Base-by-base conservation (phyloP, 1,284 basidiomycete genomes). In the Cutaneotrichosporon cavernicola region DNA sequence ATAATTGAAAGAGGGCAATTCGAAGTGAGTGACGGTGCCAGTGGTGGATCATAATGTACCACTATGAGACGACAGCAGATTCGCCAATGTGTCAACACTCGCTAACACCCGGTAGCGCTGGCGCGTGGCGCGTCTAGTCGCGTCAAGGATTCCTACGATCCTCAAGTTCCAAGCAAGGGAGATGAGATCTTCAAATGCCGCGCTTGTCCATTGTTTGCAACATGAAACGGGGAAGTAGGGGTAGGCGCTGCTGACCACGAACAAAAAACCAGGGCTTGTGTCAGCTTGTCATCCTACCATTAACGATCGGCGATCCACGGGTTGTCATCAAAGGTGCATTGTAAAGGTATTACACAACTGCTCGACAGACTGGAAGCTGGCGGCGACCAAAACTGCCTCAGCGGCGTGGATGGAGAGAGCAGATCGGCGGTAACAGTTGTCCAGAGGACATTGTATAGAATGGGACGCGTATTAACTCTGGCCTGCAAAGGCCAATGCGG, bases 281-380 rank as follows among this genome's bases (percentile, higher is more conserved):
- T 43, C 40, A 43, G 40, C 40, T 14, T 13, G 40, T 43, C 40
- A 43, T 13, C 10, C 40, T 43, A 18, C 16, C 16, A 14, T 43
- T 46, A 46, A 16, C 40, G 40, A 13, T 18, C 40, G 14, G 5
- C 43, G 43, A 9, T 7, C 43, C 43, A n/a, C 13, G 31, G 21
- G 9, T 51, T 51, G 49, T 59, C 58, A 46, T 59, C n/a, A 59
- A 58, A 49, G 57, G 38, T 59, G 58, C 58, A 59, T 59, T 34
- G n/a, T 49, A 59, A 51, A 49, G 58, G 58, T 59, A 59, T 53
- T 59, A 59, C 58, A 59, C 58, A 50, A 38, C 58, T 59, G 58
- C 58, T 38, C 47, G 34, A 47, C 47, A 59, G 47, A 36, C 30
- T 53, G 51, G 30, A 32, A n/a, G 30, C 30, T 31, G 30, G 51